Conservation (phyloP, 139 green algal species). For the Trebouxia sp. region DNA sequence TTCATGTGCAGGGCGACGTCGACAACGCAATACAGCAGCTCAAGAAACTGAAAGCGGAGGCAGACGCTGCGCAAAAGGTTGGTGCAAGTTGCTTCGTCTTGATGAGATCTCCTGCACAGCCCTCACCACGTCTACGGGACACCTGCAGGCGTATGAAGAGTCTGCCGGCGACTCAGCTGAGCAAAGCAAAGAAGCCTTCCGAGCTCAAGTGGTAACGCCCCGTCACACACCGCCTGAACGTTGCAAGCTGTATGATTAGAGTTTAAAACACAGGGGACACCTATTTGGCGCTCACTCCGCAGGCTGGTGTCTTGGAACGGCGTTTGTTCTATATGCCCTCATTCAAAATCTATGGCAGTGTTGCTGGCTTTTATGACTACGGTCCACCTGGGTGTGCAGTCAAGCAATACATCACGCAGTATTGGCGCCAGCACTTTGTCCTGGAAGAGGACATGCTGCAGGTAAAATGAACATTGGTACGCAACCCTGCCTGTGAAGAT, state of each 20-base stretch:
- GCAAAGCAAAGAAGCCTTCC: conserved; percentile 82
- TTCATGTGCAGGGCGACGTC: conserved; percentile 62
- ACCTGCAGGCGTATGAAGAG: conserved; percentile 63
- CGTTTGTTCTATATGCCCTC: conserved; percentile 96
- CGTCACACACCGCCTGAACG: not conserved
- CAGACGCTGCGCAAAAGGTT: conserved; percentile 74
- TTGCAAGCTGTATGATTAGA: not conserved
- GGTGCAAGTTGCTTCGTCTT: not conserved
- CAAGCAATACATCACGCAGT: conserved; percentile 93
- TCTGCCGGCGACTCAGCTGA: conserved; percentile 62
- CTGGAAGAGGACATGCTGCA: conserved; percentile 99
- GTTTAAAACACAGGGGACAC: not conserved
- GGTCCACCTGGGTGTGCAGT: conserved; percentile 95
- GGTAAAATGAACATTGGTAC: too few species aligned
- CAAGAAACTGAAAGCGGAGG: conserved; percentile 82
- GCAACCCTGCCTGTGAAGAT: too few species aligned
- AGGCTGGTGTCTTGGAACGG: conserved; percentile 83
- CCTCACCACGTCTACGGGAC: not conserved
- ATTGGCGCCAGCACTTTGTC: conserved; percentile 96
- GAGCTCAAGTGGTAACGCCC: conserved; percentile 63
- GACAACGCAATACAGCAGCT: conserved; percentile 86
- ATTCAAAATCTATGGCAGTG: conserved; percentile 98
- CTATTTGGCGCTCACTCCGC: not conserved
- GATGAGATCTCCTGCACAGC: not conserved
- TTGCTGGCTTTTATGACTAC: conserved; percentile 98